Conservation (phyloP, 2,329 filamentous ascomycete genomes). For the Epichloe scottii region DNA sequence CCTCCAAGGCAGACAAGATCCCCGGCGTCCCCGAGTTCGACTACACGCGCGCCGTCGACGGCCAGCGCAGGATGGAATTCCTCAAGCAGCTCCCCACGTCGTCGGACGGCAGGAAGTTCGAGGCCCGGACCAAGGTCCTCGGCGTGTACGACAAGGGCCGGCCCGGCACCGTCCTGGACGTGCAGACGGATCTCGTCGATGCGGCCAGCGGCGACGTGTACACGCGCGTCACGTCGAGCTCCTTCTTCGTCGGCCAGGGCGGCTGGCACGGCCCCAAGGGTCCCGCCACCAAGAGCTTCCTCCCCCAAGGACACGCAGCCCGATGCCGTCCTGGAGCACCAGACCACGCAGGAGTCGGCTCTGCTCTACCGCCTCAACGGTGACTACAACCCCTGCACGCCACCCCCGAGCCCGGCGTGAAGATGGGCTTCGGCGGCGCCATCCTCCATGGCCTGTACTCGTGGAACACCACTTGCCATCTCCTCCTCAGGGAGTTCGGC, state of each 20-base stretch:
- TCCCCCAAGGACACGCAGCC: conserved; percentile 64
- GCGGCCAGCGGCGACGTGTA: conserved; percentile 57
- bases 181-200: conserved; percentile 66
- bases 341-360: conserved; percentile 60
- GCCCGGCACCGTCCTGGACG: conserved; percentile 69
- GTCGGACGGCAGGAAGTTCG: conserved; percentile 60
- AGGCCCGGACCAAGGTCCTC: conserved; percentile 63
- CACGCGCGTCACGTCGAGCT: conserved; percentile 52
- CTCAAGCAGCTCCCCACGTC: conserved; percentile 62
- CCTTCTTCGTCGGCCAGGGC: conserved; percentile 70
- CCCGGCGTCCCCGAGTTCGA: conserved; percentile 69
- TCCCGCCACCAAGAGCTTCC: conserved; percentile 65
- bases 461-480: conserved; percentile 70
- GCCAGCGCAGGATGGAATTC: conserved; percentile 69
- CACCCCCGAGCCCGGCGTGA: conserved; percentile 67
- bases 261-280: conserved; percentile 86
- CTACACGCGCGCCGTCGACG: conserved; percentile 62
- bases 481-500: conserved; percentile 59
- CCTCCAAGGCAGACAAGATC: conserved; percentile 53
- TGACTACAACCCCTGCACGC: conserved; percentile 93
- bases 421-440: conserved; percentile 82
- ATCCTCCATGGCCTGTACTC: conserved; percentile 86
- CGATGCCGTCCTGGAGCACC: conserved; percentile 56
- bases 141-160: conserved; percentile 88
- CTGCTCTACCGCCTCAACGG: conserved; percentile 77